Base-by-base conservation (phyloP, 2,329 filamentous ascomycete genomes). In the Apiospora saccharicola region DNA sequence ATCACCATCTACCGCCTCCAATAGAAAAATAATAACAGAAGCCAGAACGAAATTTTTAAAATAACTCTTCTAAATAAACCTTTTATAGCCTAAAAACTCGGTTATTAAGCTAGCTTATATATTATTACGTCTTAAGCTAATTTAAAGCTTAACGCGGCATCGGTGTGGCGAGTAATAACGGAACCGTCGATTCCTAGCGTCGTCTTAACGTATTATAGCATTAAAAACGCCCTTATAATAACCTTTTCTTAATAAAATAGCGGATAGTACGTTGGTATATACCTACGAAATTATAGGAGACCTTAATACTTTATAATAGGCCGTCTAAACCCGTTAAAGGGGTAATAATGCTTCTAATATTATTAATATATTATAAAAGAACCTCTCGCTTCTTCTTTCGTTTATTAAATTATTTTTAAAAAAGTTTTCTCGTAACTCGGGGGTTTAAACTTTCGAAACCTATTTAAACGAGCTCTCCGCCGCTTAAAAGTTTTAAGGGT, bases 331-430 rank as follows among this genome's bases (percentile, higher is more conserved):
- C 8, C 7, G 7, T 2, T n/a, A 47, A n/a, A 8, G 7, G 22
- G 2, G 19, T 1, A 8, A n/a, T 47, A 47, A n/a, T 6, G 7
- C 1, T 37, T 7, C 5, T 5, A 1, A 1, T 6, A 2, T 10
- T 22, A n/a, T 47, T 22, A 47, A 22, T 3, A 8, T 47, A 1
- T 10, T 10, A 10, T n/a, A 2, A 2, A 22, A 47, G 2, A 7
- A 22, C 8, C 8, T 47, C 2, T n/a, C 1, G 6, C 6, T 6
- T n/a, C 22, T 47, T n/a, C n/a, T 1, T 22, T 3, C 1, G 0
- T 47, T 10, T n/a, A 10, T 47, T n/a, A 8, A n/a, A 47, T 19
- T 3, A 19, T 47, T 47, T 10, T 8, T 47, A 47, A n/a, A 47
- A 47, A 47, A 47, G 19, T 47, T n/a, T 47, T 47, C 8, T 8